phyloP scores from a whole-genome alignment of 2,329 filamentous ascomycete genomes.

The Aspergillus persii region DNA sequence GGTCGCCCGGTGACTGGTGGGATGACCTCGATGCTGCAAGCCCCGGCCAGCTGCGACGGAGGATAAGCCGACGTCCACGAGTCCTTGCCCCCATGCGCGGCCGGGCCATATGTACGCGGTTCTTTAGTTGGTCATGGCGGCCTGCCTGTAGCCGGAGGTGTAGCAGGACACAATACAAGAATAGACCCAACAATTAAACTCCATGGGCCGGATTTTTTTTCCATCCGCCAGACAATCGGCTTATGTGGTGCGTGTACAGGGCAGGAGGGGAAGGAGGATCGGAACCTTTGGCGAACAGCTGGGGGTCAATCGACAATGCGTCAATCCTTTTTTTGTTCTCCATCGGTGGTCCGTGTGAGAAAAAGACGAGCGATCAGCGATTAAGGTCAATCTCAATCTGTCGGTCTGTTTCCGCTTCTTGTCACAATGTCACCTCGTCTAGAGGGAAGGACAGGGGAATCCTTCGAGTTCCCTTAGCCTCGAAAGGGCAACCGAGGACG shows the following conservation, averaged over 20 bases:
- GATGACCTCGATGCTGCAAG: conserved; percentile 1
- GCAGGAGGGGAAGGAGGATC: background rate
- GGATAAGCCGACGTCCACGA: background rate
- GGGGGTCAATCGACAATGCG: background rate
- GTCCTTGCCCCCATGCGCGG: background rate
- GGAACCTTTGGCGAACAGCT: background rate
- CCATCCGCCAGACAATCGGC: background rate
- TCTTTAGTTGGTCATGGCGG: too few species aligned
- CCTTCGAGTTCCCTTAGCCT: background rate
- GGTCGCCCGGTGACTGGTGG: conserved; percentile 13
- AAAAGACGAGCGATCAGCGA: background rate
- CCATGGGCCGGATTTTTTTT: background rate
- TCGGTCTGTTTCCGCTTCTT: background rate
- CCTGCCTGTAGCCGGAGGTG: background rate
- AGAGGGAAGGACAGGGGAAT: background rate
- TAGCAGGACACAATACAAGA: background rate
- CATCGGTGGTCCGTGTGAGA: background rate
- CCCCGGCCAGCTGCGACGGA: background rate
- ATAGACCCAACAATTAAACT: background rate
- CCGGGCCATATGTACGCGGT: too few species aligned
- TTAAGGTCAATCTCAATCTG: background rate
- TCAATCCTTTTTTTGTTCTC: background rate
- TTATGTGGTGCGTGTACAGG: conserved; percentile 1
- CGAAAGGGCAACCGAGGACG: background rate
- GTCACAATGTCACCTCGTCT: background rate